Evolutionary conservation across 257 asterid genomes (phyloP), one percentile per base, ranked within the genome.

Genomic region (Cordia subcordata): DNA sequence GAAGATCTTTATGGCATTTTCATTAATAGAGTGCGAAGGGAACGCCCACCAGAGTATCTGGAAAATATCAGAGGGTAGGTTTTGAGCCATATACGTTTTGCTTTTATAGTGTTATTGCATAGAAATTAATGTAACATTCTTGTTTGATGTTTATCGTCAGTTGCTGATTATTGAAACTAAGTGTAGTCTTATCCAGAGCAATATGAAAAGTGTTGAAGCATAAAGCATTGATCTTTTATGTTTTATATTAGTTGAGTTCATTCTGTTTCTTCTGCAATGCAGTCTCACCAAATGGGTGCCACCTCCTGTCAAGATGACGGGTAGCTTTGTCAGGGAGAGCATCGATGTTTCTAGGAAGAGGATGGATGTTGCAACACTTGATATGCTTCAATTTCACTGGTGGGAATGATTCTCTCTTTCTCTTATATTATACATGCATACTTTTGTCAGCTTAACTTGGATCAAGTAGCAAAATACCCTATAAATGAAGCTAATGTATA

Each of bases 351-450:
- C 99, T 11, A 69, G 82, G 10, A 86, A 77, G 77, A 86, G 99
- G 79, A 93, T 93, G 99, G 99, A 89, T 72, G 97, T 93, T 69
- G 67, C 85, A 37, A 71, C 86, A 46, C 69, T 93, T 67, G 99
- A 89, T 78, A 93, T 93, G 99, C 99, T 89, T 82, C 99, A 93
- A 82, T 86, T 93, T 79, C 99, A 93, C 71, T 93, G 99, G 99
- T 92, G 78, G 51, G 11, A 5, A 47, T 59, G 40, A 39, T 45
- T 49, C 23, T 57, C 72, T 60, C 61, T 52, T 35, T 18, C 14
- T 18, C 39, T n/a, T n/a, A n/a, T n/a, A n/a, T 13, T 33, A 13
- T 47, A 38, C 11, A 13, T 3, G 9, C 13, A 33, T 49, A 39
- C 32, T 13, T 11, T 10, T 27, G 32, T 57, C 14, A 32, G 57